A percentile compares a stretch with the other conserved stretches of the same genome.
Conservation (phyloP, 2,329 filamentous ascomycete species). For the Microsporum canis region DNA sequence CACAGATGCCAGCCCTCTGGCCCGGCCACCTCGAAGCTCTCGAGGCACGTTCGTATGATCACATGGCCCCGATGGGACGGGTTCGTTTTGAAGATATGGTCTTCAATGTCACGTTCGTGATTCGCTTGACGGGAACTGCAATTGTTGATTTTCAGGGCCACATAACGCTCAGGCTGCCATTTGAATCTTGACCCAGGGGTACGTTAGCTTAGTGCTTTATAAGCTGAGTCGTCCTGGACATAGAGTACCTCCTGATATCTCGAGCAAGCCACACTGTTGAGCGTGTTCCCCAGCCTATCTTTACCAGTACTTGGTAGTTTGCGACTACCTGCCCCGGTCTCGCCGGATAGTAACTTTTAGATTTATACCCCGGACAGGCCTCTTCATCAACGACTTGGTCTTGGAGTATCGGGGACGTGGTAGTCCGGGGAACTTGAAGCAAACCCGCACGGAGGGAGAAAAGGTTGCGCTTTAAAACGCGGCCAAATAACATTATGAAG, state of each 20-base stretch:
- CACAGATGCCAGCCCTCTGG: constrained; percentile 22
- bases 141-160: background rate
- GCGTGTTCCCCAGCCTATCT: constrained; percentile 11
- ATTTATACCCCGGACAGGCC: constrained; percentile 6
- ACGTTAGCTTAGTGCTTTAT: background rate
- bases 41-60: constrained; percentile 20
- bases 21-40: constrained; percentile 18
- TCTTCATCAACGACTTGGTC: background rate
- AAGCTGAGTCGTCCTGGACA: no score
- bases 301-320: constrained; percentile 11
- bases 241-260: constrained; percentile 6
- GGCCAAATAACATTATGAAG: background rate
- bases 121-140: background rate
- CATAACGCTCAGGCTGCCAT: constrained; percentile 1
- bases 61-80: constrained; percentile 18
- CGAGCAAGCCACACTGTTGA: constrained; percentile 14
- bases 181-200: constrained; percentile 1
- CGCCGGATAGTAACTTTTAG: constrained; percentile 9
- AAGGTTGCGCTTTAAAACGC: background rate
- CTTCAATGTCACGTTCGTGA: constrained; percentile 19
- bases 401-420: background rate
- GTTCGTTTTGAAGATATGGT: constrained; percentile 18
- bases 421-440: background rate
- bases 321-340: constrained; percentile 9
- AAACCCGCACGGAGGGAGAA: background rate